Evolutionary conservation across 2,329 filamentous ascomycete species (phyloP).

Genomic region (Lasiodiplodia citricola): DNA sequence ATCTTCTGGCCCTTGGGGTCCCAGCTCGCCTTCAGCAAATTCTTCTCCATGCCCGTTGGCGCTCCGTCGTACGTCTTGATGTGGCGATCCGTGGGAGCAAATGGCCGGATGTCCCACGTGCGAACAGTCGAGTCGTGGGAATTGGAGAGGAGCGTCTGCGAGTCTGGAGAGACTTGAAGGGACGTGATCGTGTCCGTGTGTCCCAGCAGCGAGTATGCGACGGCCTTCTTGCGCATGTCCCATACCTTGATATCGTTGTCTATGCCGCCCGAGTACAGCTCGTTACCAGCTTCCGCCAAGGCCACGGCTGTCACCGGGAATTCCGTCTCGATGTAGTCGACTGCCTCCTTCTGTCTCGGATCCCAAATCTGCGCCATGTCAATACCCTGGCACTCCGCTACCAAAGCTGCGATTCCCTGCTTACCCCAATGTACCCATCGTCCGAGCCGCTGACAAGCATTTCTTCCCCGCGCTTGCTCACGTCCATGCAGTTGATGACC

Average conservation of each 20-base stretch:
- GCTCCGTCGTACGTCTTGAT: slow-evolving; percentile 94
- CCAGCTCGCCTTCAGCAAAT: slow-evolving; percentile 89
- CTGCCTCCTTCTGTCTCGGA: slow-evolving; percentile 84
- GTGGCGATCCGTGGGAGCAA: slow-evolving; percentile 84
- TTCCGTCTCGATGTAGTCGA: slow-evolving; percentile 86
- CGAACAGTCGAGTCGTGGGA: slow-evolving; percentile 92
- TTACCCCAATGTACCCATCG: slow-evolving; percentile 81
- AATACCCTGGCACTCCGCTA: slow-evolving; percentile 27
- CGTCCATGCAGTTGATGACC: slow-evolving; percentile 89
- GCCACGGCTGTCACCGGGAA: slow-evolving; percentile 92
- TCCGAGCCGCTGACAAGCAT: slow-evolving; percentile 89
- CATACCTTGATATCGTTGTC: slow-evolving; percentile 98
- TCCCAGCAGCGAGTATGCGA: slow-evolving; percentile 85
- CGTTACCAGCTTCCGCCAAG: slow-evolving; percentile 91
- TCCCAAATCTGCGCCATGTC: slow-evolving; percentile 75
- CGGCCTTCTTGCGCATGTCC: slow-evolving; percentile 90
- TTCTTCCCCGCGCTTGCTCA: slow-evolving; percentile 88
- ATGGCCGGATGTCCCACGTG: slow-evolving; percentile 96
- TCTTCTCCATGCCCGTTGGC: slow-evolving; percentile 84
- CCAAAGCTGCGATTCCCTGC: slow-evolving; percentile 29
- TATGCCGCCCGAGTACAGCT: slow-evolving; percentile 92
- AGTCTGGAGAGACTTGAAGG: slow-evolving; percentile 88
- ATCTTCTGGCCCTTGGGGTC: slow-evolving; percentile 84
- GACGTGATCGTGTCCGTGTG: slow-evolving; percentile 94
- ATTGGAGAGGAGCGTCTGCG: slow-evolving; percentile 87